Conservation (phyloP, 352 stramenopile genomes). For the Globisporangium mamillatum region DNA sequence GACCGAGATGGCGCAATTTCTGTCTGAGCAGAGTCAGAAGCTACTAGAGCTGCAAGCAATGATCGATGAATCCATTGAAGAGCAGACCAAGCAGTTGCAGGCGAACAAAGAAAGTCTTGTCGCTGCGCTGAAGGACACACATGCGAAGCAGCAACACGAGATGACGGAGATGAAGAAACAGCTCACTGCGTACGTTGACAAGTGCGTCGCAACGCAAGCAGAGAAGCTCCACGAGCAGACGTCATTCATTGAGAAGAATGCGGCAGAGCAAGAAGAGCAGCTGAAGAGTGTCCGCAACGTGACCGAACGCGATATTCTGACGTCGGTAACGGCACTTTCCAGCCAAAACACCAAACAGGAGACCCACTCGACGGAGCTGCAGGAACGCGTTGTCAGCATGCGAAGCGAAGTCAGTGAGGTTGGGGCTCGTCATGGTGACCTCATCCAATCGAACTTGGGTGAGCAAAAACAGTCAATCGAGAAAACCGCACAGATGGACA, state of each 20-base stretch:
- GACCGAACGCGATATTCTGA: conserved; percentile 37
- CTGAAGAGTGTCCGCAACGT: conserved; percentile 31
- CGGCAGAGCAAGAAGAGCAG: conserved; percentile 33
- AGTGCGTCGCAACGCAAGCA: conserved; percentile 35
- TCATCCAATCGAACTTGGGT: conserved; percentile 25
- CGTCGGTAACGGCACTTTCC: conserved; percentile 30
- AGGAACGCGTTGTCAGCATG: conserved; percentile 28
- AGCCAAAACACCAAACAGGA: conserved; percentile 33
- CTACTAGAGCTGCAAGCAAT: conserved; percentile 41
- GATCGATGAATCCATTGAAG: conserved; percentile 46
- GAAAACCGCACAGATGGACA: background rate
- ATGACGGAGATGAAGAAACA: conserved; percentile 44
- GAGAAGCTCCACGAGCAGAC: conserved; percentile 47
- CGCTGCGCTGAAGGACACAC: conserved; percentile 28
- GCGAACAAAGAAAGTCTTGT: conserved; percentile 33
- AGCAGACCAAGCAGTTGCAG: conserved; percentile 39
- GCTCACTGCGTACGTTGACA: conserved; percentile 42
- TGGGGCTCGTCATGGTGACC: conserved; percentile 21
- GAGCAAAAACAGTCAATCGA: conserved; percentile 17
- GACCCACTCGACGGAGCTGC: conserved; percentile 22
- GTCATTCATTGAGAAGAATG: conserved; percentile 35
- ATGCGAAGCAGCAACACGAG: conserved; percentile 38
- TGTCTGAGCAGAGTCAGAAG: conserved; percentile 43
- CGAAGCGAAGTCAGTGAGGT: conserved; percentile 19
- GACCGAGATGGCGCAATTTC: conserved; percentile 32